A percentile compares a stretch with the other conserved stretches of the same genome.
Evolutionary conservation across 148 eudicot genomes (phyloP).

Genomic region (Tetragonia tetragonoides): DNA sequence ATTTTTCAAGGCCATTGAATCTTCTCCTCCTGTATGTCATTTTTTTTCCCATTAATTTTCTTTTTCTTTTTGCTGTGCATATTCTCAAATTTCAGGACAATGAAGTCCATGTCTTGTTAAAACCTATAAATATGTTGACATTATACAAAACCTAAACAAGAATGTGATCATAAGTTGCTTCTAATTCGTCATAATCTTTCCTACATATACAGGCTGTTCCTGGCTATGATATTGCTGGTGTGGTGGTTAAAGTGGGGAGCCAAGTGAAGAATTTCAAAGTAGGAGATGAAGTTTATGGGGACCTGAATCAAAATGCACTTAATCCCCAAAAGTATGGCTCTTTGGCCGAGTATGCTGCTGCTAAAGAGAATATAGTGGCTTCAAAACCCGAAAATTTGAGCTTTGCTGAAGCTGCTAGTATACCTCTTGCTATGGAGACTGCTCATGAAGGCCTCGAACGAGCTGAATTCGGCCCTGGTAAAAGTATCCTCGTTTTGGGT

Average conservation of each 20-base stretch:
- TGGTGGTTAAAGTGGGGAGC: constrained; percentile 67
- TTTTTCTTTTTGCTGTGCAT: too few species aligned
- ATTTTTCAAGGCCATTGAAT: too few species aligned
- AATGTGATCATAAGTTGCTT: too few species aligned
- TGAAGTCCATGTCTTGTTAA: too few species aligned
- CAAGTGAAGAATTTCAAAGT: constrained; percentile 50
- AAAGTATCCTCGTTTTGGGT: not conserved
- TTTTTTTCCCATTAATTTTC: not conserved
- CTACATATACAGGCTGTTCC: constrained; percentile 22
- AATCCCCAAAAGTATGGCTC: constrained; percentile 62
- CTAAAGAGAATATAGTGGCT: constrained; percentile 35
- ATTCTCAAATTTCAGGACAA: too few species aligned
- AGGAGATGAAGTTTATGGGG: constrained; percentile 78
- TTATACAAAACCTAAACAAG: too few species aligned
- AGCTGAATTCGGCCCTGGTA: constrained; percentile 35
- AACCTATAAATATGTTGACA: too few species aligned
- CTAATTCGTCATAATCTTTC: too few species aligned
- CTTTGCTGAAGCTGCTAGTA: constrained; percentile 59
- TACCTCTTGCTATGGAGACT: constrained; percentile 70
- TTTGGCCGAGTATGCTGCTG: constrained; percentile 56
- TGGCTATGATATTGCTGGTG: constrained; percentile 70
- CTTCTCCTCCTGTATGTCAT: not conserved
- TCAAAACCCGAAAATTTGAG: constrained; percentile 59
- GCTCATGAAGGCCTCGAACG: constrained; percentile 73
- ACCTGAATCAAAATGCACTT: constrained; percentile 49